A percentile compares a stretch with the other conserved stretches of the same genome.
phyloP scores from a whole-genome alignment of 352 stramenopile genomes.

The Globisporangium canariense region DNA sequence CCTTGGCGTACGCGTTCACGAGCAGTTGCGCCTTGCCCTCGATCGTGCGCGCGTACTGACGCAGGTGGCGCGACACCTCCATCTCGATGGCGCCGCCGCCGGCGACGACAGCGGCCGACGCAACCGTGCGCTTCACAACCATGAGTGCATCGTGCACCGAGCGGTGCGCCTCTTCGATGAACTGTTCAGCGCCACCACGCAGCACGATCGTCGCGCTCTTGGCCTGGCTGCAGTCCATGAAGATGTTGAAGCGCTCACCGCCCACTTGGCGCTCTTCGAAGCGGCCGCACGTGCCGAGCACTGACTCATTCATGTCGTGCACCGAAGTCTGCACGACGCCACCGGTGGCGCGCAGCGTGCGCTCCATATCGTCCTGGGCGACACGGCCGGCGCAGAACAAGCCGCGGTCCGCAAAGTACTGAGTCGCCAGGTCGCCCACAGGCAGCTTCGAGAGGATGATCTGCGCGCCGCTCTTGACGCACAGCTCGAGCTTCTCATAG shows the following conservation, averaged over 20 bases:
- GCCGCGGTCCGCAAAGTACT: conserved; percentile 99
- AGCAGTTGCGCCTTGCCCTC: conserved; percentile 98
- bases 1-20: conserved; percentile 95
- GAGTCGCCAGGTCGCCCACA: conserved; percentile 96
- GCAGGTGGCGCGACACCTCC: conserved; percentile 90
- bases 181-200: conserved; percentile 96
- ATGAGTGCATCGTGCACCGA: conserved; percentile 98
- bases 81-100: conserved; percentile 92
- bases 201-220: conserved; percentile 98
- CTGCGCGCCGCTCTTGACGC: conserved; percentile 91
- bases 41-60: conserved; percentile 93
- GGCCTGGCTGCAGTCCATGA: conserved; percentile 94
- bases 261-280: conserved; percentile 98
- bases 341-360: conserved; percentile 95
- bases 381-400: conserved; percentile 98
- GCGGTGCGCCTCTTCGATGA: conserved; percentile 97
- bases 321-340: conserved; percentile 93
- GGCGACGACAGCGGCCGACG: conserved; percentile 88
- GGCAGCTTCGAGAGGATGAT: conserved; percentile 98
- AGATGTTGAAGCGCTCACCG: conserved; percentile 98
- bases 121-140: conserved; percentile 97
- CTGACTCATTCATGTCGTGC: conserved; percentile 86
- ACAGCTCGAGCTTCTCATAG: conserved; percentile 97
- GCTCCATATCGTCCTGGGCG: conserved; percentile 95
- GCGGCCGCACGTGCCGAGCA: conserved; percentile 93